Conservation (phyloP, 2,329 filamentous ascomycete genomes). For the Paraconiothyrium brasiliense region DNA sequence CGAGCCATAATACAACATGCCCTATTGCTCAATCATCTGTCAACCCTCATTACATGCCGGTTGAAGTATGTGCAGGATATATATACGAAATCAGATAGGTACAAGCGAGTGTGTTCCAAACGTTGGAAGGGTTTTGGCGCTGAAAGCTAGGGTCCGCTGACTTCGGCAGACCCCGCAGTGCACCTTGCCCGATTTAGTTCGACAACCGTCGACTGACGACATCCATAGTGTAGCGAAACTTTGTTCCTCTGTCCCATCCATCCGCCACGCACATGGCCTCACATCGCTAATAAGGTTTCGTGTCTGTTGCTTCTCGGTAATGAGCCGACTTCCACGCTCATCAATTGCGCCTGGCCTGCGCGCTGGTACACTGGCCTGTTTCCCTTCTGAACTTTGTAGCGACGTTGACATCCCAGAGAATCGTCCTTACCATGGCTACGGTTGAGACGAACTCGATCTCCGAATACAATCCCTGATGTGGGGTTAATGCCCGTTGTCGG, state of each 20-base stretch:
- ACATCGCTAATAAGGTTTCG: background rate
- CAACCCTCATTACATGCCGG: background rate
- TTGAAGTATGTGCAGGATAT: background rate
- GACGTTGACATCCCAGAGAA: background rate
- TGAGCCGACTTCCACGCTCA: background rate
- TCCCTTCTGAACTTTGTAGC: background rate
- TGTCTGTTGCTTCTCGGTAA: background rate
- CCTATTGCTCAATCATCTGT: background rate
- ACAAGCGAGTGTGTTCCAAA: background rate
- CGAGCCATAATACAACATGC: background rate
- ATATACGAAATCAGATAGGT: background rate
- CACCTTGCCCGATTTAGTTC: background rate
- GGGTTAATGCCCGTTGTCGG: background rate
- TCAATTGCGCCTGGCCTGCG: background rate
- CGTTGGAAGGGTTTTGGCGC: background rate
- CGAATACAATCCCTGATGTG: no score
- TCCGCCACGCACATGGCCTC: constrained; percentile 2
- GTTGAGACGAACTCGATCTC: background rate
- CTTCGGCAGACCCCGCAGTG: background rate
- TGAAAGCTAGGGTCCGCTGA: background rate
- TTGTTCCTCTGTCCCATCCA: background rate
- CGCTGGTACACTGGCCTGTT: background rate
- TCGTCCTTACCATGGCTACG: background rate
- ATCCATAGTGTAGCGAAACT: constrained; percentile 5
- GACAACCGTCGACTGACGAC: background rate